A percentile compares a stretch with the other conserved stretches of the same genome.
Conservation (phyloP, 768 basidiomycete species). For the Tricholoma terreum region DNA sequence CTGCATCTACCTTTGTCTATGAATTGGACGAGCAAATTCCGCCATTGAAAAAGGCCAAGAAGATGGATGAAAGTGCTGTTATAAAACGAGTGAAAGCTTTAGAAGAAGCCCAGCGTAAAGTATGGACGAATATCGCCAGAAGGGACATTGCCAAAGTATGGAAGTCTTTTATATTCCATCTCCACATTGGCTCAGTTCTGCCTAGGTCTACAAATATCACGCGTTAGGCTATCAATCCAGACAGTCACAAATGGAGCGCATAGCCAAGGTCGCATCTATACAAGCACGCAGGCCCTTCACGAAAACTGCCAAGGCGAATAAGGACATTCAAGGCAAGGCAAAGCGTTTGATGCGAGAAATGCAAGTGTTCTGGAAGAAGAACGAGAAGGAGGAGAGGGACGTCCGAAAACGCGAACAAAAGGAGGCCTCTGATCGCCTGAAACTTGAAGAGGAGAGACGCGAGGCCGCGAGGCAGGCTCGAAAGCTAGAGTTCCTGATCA, state of each 20-base stretch:
- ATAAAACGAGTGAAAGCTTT: constrained; percentile 71
- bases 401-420: constrained; percentile 92
- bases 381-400: constrained; percentile 94
- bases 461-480: constrained; percentile 92
- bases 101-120: constrained; percentile 83
- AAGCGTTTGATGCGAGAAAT: constrained; percentile 93
- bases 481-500: constrained; percentile 97
- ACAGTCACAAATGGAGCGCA: constrained; percentile 68
- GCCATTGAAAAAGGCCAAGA: constrained; percentile 72
- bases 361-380: constrained; percentile 97
- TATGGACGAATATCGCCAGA: constrained; percentile 86
- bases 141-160: constrained; percentile 79
- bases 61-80: constrained; percentile 69
- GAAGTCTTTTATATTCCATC: background rate
- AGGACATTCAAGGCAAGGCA: constrained; percentile 81
- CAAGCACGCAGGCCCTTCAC: constrained; percentile 77
- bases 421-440: constrained; percentile 84
- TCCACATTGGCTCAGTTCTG: constrained; percentile 3
- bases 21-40: constrained; percentile 70
- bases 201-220: constrained; percentile 79
- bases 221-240: constrained; percentile 62
- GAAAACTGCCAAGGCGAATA: constrained; percentile 71
- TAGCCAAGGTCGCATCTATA: constrained; percentile 69
- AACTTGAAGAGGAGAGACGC: constrained; percentile 87
- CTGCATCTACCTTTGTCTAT: constrained; percentile 59